Evolutionary conservation across 176 grass and related monocot species (phyloP), one percentile per base, ranked within the genome.

Genomic region (Eleusine coracana): DNA sequence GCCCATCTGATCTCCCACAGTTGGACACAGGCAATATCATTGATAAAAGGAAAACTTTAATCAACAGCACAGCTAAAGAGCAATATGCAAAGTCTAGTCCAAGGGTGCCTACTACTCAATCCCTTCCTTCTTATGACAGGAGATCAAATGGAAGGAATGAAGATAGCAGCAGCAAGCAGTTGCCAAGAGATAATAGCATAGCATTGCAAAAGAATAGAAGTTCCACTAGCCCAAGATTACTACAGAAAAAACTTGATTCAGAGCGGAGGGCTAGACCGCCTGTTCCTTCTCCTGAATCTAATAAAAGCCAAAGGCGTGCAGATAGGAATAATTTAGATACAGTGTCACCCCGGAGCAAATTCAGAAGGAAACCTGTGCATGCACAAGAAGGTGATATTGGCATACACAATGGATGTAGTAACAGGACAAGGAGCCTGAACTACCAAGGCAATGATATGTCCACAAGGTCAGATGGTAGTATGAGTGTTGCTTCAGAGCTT

Each of bases 151-250:
- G 73, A 78, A 93, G 73, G 76, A 93, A 73, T 67, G 85, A 95
- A 64, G 85, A 91, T 54, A 88, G 56, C 72, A 76, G 52, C 72
- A 88, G 67, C 63, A 89, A 66, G 74, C 93, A 92, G 70, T 71
- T 72, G 74, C 82, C 79, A 73, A 94, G 84, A 76, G 87, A 89
- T 38, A 82, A 82, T 59, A 89, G 73, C 75, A 83, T 67, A 72
- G 82, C 51, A 71, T 79, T 46, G 63, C 66, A 69, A 73, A 92
- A 92, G 56, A 74, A 88, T 87, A 88, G 87, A 83, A 89, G 77
- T 60, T 96, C 91, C 13, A 83, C 91, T 38, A 92, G 91, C 58
- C 91, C 97, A 82, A 96, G 89, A 75, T 87, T 94, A 88, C 87
- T 84, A 72, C 87, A 88, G 56, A 96, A 82, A 88, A 95, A 88